Conservation (phyloP, 306 rosid species). For the Glycine latifolia region DNA sequence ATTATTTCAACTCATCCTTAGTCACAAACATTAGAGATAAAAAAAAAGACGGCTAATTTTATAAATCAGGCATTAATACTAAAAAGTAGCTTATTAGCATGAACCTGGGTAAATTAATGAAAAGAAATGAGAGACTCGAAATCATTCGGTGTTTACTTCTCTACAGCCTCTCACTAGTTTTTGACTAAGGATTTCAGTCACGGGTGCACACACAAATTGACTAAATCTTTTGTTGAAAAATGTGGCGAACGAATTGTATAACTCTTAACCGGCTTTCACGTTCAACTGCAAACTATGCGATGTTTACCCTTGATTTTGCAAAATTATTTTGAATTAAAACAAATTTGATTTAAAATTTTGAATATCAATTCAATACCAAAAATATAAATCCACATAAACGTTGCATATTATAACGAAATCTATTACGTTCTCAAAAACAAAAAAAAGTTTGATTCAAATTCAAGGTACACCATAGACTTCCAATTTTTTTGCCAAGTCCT, state of each 20-base stretch:
- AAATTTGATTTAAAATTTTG: background rate
- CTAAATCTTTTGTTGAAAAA: background rate
- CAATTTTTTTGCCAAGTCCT: background rate
- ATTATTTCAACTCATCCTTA: too few relatives aligned
- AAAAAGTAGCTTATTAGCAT: too few relatives aligned
- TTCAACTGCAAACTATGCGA: background rate
- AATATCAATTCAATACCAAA: background rate
- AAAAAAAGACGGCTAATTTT: too few relatives aligned
- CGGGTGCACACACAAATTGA: too few relatives aligned
- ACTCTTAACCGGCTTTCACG: background rate
- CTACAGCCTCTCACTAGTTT: too few relatives aligned
- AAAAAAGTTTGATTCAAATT: too few relatives aligned
- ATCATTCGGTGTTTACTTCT: background rate
- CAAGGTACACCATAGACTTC: too few relatives aligned
- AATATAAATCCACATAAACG: background rate
- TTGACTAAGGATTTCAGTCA: too few relatives aligned
- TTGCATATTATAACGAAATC: too few relatives aligned
- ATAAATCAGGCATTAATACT: too few relatives aligned
- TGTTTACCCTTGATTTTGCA: background rate
- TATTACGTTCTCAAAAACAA: too few relatives aligned
- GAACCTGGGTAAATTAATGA: background rate
- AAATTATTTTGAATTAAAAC: background rate
- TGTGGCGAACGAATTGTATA: background rate
- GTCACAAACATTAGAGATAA: too few relatives aligned
- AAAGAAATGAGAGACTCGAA: background rate